Conservation (phyloP, 805 yeast species). For the Lachancea meyersii region DNA sequence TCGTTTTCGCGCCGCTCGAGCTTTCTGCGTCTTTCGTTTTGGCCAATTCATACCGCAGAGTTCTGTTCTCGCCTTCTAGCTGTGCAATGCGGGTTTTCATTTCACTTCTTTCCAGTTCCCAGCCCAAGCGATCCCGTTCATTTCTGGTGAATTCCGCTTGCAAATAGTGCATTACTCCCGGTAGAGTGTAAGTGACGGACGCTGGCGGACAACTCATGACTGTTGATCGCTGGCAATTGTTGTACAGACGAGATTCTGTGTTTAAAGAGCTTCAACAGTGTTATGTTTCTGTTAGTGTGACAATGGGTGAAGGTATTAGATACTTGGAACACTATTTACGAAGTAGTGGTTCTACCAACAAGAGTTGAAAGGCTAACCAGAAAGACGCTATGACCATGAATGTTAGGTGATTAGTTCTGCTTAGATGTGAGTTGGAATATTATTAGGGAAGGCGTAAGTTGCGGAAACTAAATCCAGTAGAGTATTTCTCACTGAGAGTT, state of each 20-base stretch:
- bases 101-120: constrained; percentile 57
- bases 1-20: neutral
- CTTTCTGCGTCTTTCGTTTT: constrained; percentile 1
- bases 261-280: neutral
- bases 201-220: constrained; percentile 4
- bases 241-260: neutral
- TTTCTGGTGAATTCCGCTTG: constrained; percentile 58
- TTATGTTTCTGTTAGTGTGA: no score
- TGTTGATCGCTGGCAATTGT: neutral
- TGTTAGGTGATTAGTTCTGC: no score
- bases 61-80: constrained; percentile 49
- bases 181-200: constrained; percentile 25
- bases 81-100: constrained; percentile 47
- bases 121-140: constrained; percentile 53
- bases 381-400: no score
- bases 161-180: constrained; percentile 57
- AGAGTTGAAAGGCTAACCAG: no score
- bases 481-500: no score
- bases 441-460: no score
- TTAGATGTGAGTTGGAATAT: no score
- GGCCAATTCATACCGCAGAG: constrained; percentile 23
- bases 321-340: no score
- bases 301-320: no score
- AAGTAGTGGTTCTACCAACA: no score
- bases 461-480: no score